A percentile compares a stretch with the other conserved stretches of the same genome.
Conservation (phyloP, 257 asterid species). For the Przewalskia tangutica region DNA sequence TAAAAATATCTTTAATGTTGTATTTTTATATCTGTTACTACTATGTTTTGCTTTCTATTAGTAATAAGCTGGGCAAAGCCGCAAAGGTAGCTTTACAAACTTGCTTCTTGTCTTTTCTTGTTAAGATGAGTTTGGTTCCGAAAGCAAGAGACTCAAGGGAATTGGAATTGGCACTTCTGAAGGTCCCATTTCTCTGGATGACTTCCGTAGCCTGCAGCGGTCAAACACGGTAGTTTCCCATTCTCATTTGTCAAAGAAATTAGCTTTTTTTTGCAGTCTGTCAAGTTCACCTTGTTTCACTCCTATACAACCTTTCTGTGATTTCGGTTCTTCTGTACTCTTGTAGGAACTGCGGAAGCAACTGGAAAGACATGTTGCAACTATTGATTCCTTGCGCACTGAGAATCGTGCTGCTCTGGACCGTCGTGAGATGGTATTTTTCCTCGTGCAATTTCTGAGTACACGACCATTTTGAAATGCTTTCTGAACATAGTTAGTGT, state of each 20-base stretch:
- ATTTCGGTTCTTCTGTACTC: slow-evolving; percentile 6
- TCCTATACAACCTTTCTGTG: not conserved
- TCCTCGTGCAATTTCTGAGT: slow-evolving; percentile 2
- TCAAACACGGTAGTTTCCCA: slow-evolving; percentile 60
- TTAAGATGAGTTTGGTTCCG: slow-evolving; percentile 56
- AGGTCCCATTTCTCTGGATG: slow-evolving; percentile 93
- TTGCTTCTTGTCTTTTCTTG: slow-evolving; percentile 11
- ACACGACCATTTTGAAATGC: not conserved
- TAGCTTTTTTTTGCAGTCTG: not conserved
- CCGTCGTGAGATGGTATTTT: slow-evolving; percentile 65
- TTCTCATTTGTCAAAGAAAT: not conserved
- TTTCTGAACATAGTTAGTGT: not conserved
- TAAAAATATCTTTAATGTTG: not conserved
- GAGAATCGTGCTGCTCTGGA: slow-evolving; percentile 57
- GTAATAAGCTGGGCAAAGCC: not conserved
- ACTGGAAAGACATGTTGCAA: slow-evolving; percentile 70
- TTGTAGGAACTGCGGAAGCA: slow-evolving; percentile 82
- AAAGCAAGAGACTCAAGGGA: slow-evolving; percentile 82
- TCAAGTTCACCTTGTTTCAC: slow-evolving; percentile 1
- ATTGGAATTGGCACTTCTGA: slow-evolving; percentile 87
- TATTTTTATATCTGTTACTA: not conserved
- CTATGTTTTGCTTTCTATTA: not conserved
- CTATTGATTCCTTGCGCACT: slow-evolving; percentile 47
- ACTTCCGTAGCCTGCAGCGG: slow-evolving; percentile 88
- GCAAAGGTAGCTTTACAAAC: not conserved